Base-by-base conservation (phyloP, 805 yeast species). In the Ogataea henricii region DNA sequence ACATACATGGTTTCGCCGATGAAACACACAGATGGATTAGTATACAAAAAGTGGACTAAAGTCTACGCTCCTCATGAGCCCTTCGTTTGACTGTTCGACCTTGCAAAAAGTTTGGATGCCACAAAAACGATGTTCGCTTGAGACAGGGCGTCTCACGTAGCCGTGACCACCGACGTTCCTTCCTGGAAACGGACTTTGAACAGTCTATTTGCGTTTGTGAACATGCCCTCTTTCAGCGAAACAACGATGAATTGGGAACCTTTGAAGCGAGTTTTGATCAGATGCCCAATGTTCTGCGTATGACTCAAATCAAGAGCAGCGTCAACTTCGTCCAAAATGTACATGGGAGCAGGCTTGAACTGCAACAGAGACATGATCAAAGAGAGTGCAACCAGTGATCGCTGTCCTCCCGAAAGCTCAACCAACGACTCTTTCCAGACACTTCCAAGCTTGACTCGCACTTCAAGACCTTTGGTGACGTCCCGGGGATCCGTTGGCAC, bases 301-400 rank as follows among this genome's bases (percentile, higher is more conserved):
- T 94, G 99, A 49, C 95, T 88, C 54, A 92, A 77, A 74, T 94
- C 99, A 55, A 94, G 76, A 1, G 99, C 99, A 1, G 99, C 99
- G 71, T 94, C 99, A 32, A 94, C 97, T 70, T 94, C 99, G 69
- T 94, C 99, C 48, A 94, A 72, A 57, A 94, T 92, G 63, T 94
- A 94, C 96, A 94, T 88, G 6, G 99, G 99, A 1, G 99, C 99
- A 4, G 99, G 99, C 65, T 90, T 89, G 73, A 87, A 92, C 66
- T 90, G 96, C 42, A 94, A 72, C 51, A 94, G 73, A 0, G 98
- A 96, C 82, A 92, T 78, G 57, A 94, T 94, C 57, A 92, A 73
- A 3, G 98, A 88, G 47, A 94, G 71, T 0, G 99, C 99, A 54
- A 92, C 88, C 54, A 95, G 78, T 1, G 98, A 94, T 56, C 98